These are phyloP conservation scores for Corniculantispora saksenae DNA, from an alignment of 2,329 filamentous ascomycete species.

Conservation along the genomic window DNA sequence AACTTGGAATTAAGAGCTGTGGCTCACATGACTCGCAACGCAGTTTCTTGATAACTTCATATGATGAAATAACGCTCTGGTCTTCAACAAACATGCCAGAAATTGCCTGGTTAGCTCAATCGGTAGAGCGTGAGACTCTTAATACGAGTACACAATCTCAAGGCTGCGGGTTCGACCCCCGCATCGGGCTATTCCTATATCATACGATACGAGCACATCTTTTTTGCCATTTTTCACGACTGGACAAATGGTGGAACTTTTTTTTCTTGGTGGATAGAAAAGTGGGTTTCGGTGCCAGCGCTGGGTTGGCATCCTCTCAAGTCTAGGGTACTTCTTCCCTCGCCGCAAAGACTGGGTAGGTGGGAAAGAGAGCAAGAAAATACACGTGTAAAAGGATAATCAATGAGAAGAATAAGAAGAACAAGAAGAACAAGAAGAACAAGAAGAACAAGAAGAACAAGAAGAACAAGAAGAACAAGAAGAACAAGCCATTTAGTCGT, in stretches of 20 bases:
- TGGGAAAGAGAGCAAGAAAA: too few relatives aligned
- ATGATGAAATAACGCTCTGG: not conserved
- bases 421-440: too few relatives aligned
- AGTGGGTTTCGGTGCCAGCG: too few relatives aligned
- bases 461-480: too few relatives aligned
- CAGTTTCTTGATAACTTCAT: not conserved
- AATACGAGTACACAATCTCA: conserved; percentile 45
- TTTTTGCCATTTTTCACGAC: not conserved
- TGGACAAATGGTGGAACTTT: not conserved
- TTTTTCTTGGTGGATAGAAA: too few relatives aligned
- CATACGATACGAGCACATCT: not conserved
- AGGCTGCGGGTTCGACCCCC: conserved; percentile 57
- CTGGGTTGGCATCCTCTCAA: too few relatives aligned
- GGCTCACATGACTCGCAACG: not conserved
- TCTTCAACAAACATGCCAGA: not conserved
- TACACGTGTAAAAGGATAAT: too few relatives aligned
- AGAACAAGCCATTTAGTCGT: too few relatives aligned
- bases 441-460: too few relatives aligned
- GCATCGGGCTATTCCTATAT: conserved; percentile 43
- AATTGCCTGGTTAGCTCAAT: conserved; percentile 59
- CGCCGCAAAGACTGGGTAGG: too few relatives aligned
- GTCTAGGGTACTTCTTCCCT: too few relatives aligned
- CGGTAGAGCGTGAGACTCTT: conserved; percentile 75
- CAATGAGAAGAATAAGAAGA: too few relatives aligned
- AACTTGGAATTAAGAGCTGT: not conserved